These are phyloP conservation scores for Arabidopsis lyrata DNA, from an alignment of 441 rosid genomes.

Conservation along the genomic window DNA sequence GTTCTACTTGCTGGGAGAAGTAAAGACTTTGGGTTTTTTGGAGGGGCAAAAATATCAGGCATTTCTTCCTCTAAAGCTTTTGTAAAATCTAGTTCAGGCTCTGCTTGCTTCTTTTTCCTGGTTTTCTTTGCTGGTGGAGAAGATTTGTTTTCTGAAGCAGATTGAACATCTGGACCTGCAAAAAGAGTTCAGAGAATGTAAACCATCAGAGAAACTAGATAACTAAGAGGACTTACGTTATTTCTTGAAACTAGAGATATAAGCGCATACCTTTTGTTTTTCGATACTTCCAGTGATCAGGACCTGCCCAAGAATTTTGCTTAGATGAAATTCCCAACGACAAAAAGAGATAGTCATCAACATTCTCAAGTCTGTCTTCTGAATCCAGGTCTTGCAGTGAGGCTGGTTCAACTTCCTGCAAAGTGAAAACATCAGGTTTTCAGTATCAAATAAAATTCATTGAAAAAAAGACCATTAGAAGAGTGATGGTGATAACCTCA, in stretches of 20 bases:
- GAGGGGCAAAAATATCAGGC: slow-evolving; percentile 73
- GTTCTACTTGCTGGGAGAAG: slow-evolving; percentile 74
- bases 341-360: slow-evolving; percentile 66
- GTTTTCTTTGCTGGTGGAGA: slow-evolving; percentile 58
- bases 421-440: slow-evolving; percentile 29
- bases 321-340: slow-evolving; percentile 73
- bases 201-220: slow-evolving; percentile 33
- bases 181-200: slow-evolving; percentile 23
- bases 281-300: slow-evolving; percentile 91
- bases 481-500: slow-evolving; percentile 56
- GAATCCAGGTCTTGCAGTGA: slow-evolving; percentile 51
- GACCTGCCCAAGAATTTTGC: slow-evolving; percentile 98
- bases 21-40: slow-evolving; percentile 78
- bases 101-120: slow-evolving; percentile 67
- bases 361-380: slow-evolving; percentile 61
- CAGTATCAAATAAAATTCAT: slow-evolving; percentile 10
- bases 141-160: slow-evolving; percentile 54
- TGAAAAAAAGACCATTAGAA: slow-evolving; percentile 12
- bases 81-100: slow-evolving; percentile 73
- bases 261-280: slow-evolving; percentile 67
- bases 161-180: slow-evolving; percentile 56
- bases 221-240: slow-evolving; percentile 20
- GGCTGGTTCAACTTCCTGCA: slow-evolving; percentile 61
- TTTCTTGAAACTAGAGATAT: slow-evolving; percentile 7
- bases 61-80: slow-evolving; percentile 73